Conservation (phyloP, 371 early-diverging fungal genomes). For the Syncephalastrum sp. region DNA sequence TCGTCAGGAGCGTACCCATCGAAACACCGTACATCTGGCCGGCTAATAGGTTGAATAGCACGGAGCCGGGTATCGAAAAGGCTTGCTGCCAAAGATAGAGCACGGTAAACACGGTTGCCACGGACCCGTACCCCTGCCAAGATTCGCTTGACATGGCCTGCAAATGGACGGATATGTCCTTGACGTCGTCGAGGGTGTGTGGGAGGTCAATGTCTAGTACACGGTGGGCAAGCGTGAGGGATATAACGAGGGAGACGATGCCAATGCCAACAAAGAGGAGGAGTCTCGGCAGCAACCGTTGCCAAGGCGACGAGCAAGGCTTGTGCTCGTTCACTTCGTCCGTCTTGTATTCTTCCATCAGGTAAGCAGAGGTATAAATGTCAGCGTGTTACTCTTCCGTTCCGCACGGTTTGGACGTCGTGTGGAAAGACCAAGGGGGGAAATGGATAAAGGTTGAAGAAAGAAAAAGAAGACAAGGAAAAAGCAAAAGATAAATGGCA, state of each 20-base stretch:
- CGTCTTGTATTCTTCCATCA: too few species aligned
- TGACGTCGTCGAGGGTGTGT: constrained; percentile 37
- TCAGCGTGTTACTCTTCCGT: too few species aligned
- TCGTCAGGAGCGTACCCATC: constrained; percentile 38
- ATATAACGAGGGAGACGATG: constrained; percentile 31
- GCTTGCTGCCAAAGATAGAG: constrained; percentile 55
- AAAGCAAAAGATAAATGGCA: too few species aligned
- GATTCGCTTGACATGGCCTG: constrained; percentile 28
- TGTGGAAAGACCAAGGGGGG: too few species aligned
- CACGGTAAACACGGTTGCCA: constrained; percentile 39
- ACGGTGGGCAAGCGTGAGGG: constrained; percentile 33
- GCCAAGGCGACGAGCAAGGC: too few species aligned
- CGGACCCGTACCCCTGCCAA: constrained; percentile 34
- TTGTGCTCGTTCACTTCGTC: too few species aligned
- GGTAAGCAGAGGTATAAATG: too few species aligned
- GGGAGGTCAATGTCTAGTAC: constrained; percentile 40
- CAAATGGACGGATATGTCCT: constrained; percentile 35
- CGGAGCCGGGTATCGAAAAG: constrained; percentile 49
- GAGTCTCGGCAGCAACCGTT: not conserved
- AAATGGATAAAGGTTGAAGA: too few species aligned
- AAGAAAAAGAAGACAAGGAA: too few species aligned
- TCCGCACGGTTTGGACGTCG: too few species aligned
- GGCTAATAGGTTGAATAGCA: constrained; percentile 42
- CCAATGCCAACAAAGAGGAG: constrained; percentile 21
- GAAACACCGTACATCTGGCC: constrained; percentile 45